Evolutionary conservation across 129 eudicot species (phyloP).

Genomic region (Kitagawia praeruptora): DNA sequence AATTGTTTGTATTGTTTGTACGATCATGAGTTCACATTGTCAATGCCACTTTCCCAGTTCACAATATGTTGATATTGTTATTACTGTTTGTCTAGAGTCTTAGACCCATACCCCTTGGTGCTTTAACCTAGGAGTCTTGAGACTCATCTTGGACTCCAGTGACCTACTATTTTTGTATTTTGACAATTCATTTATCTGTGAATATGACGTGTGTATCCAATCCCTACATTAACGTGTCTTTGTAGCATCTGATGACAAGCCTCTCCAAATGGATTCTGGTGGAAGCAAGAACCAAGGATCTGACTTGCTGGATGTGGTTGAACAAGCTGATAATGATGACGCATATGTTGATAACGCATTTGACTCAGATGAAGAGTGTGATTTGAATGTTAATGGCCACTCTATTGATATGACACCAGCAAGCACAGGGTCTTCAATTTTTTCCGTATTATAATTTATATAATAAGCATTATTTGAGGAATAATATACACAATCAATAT

Average conservation of each 20-base stretch:
- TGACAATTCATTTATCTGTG: neutral
- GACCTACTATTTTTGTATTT: no score
- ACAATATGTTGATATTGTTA: no score
- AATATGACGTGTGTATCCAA: neutral
- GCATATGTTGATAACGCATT: slow-evolving; percentile 29
- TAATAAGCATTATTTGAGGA: no score
- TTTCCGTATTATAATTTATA: no score
- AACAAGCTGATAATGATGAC: slow-evolving; percentile 30
- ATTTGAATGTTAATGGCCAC: slow-evolving; percentile 19
- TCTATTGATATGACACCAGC: slow-evolving; percentile 27
- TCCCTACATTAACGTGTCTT: neutral
- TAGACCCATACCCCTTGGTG: no score
- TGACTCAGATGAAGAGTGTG: slow-evolving; percentile 43
- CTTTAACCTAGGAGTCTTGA: no score
- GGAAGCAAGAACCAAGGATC: slow-evolving; percentile 20
- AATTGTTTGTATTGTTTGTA: no score
- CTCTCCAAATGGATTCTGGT: slow-evolving; percentile 21
- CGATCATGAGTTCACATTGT: no score
- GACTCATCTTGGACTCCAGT: no score
- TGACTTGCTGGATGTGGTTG: slow-evolving; percentile 16
- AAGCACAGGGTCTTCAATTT: slow-evolving; percentile 45
- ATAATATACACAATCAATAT: no score
- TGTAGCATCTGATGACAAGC: slow-evolving; percentile 31
- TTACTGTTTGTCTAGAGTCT: no score
- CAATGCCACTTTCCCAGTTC: no score